Evolutionary conservation across 2,329 filamentous ascomycete species (phyloP).

Genomic region (Bipolaris zeicola): DNA sequence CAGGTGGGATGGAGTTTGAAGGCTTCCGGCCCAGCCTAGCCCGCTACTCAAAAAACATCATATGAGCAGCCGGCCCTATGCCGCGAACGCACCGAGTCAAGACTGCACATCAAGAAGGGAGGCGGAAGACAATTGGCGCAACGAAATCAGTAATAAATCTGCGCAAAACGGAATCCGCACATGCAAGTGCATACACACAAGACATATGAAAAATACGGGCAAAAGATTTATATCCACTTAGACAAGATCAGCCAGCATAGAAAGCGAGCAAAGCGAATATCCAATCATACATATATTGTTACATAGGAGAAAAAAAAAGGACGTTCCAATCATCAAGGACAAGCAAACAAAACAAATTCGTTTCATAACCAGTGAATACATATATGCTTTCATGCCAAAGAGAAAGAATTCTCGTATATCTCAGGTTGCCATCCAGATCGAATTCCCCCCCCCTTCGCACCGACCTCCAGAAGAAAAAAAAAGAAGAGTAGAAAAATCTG

Average conservation of each 20-base stretch:
- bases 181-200: background rate
- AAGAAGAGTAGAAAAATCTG: too few relatives aligned
- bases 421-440: too few relatives aligned
- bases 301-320: too few relatives aligned
- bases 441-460: too few relatives aligned
- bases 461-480: too few relatives aligned
- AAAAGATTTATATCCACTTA: background rate
- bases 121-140: background rate
- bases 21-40: background rate
- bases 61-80: background rate
- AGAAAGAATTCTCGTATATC: too few relatives aligned
- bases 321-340: too few relatives aligned
- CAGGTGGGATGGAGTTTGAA: background rate
- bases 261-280: too few relatives aligned
- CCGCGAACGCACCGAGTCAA: background rate
- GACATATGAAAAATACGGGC: background rate
- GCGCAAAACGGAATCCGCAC: background rate
- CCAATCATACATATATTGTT: too few relatives aligned
- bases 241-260: background rate
- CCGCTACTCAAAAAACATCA: background rate
- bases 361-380: too few relatives aligned
- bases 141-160: background rate
- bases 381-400: too few relatives aligned
- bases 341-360: too few relatives aligned
- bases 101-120: background rate